These are phyloP conservation scores for Prinsepia uniflora DNA, from an alignment of 306 rosid genomes.

Conservation along the genomic window DNA sequence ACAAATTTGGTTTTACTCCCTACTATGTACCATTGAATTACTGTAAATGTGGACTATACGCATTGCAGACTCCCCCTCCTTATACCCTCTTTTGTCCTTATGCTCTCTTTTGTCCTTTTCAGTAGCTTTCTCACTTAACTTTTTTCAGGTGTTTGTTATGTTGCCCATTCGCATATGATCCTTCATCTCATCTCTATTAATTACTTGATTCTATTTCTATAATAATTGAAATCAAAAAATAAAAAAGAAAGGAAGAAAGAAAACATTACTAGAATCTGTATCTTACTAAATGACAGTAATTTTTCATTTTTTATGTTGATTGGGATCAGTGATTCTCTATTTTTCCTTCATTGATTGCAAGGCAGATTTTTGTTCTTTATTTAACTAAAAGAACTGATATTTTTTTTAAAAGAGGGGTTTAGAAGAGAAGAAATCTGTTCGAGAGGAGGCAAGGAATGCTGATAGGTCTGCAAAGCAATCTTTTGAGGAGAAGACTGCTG, in stretches of 20 bases:
- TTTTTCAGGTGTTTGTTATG: not conserved
- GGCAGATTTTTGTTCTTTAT: not conserved
- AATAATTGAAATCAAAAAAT: too few species aligned
- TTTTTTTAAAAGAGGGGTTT: constrained; percentile 61
- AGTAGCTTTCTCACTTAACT: not conserved
- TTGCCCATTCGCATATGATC: not conserved
- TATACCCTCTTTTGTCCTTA: not conserved
- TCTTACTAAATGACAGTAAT: not conserved
- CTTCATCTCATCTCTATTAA: not conserved
- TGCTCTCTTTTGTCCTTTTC: too few species aligned
- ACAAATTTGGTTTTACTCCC: too few species aligned
- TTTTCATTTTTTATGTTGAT: not conserved
- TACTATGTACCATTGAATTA: too few species aligned
- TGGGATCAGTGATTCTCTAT: constrained; percentile 6
- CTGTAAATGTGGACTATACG: too few species aligned
- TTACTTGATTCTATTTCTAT: too few species aligned
- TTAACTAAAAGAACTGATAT: constrained; percentile 10
- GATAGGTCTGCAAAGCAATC: constrained; percentile 76
- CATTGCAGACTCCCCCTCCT: not conserved
- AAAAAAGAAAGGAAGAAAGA: too few species aligned
- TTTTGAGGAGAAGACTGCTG: constrained; percentile 60
- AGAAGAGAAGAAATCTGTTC: constrained; percentile 70
- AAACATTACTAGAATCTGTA: not conserved
- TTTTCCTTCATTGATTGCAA: constrained; percentile 7
- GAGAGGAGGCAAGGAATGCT: constrained; percentile 65